Base-by-base conservation (phyloP, 768 basidiomycete species). In the Tricholomella constricta region DNA sequence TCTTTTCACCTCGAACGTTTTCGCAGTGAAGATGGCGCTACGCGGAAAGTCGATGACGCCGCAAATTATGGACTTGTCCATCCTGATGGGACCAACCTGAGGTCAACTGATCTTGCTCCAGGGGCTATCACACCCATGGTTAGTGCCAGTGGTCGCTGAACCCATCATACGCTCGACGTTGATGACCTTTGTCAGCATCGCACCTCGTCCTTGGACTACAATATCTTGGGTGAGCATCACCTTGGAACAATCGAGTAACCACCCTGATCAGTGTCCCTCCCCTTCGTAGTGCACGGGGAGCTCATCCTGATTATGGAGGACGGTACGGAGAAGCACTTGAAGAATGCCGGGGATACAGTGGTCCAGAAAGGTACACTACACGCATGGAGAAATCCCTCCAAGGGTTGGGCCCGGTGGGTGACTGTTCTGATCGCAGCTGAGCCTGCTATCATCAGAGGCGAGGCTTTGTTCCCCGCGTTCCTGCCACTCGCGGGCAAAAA, bases 301-400 rank as follows among this genome's bases (percentile, higher is more conserved):
- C 62, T 85, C 12, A 64, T 83, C 22, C 69, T 81, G n/a, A 74
- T 80, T 19, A 77, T 77, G 54, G 82, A 83, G 48, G 82, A 84
- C 62, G 83, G 82, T 4, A 69, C 66, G 7, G 80, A 85, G 65
- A 79, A 67, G 17, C 71, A 74, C 44, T 60, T 84, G 45, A 79
- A 77, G 56, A 78, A 77, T 47, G 78, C 82, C 20, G 84, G 83
- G 27, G 82, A 83, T 63, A 71, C 73, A 1, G 78, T 85, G 41
- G 68, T 85, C 29, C 80, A 82, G 66, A 78, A 77, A 52, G 84
- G 83, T 8, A 81, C 78, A 0, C 71, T 83, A 65, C 84, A 86
- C 58, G 80, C 78, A 14, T 87, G 83, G 85, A 77, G 65, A 48
- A 85, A 86, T 64, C 80, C 82, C 9, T 77, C 78, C 1, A 65